Evolutionary conservation across 2,329 filamentous ascomycete species (phyloP), one percentile per base, ranked within the genome.

Genomic region (Neopestalotiopsis rosae): DNA sequence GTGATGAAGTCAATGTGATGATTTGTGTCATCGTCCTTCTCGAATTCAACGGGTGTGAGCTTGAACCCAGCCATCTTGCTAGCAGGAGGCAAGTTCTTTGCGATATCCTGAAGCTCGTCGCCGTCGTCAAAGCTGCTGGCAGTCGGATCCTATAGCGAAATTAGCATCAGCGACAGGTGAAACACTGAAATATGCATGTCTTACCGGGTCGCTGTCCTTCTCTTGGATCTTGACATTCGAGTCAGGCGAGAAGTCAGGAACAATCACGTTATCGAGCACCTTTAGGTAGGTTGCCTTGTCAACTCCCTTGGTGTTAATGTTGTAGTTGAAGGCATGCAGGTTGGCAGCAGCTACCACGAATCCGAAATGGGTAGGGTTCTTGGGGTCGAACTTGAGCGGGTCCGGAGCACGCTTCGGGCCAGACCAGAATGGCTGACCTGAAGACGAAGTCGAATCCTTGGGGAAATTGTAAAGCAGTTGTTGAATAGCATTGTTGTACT

Each of bases 1-100:
- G 96, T 97, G 82, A 99, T 98, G 85, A 99, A 99, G 82, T 98
- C 96, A 76, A 99, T 99, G 85, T 99, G 96, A 81, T 96, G 90
- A 81, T 99, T 99, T 65, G 92, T 94, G 81, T 99, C 97, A 76
- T 99, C 96, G 73, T 99, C 96, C 87, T 99, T 99, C 83, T 99
- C 94, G 76, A 99, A 99, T 76, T 98, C 96, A 5, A 98, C 96
- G 3, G 95, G 93, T 68, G 91, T 90, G 66, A 99, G 85, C 82
- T 95, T 95, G 87, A 97, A 97, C 42, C 94, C 94, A 32, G 93
- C 92, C 64, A 99, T 84, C 56, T 90, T 90, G 79, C 92, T 95
- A 17, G 95, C 91, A 5, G 91, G 84, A 1, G 96, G 96, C 40
- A 99, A 86, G 71, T 89, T 88, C 17, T 89, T 85, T 17, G 90